Conservation (phyloP, 371 early-diverging fungal species). For the Mortierella sp. region DNA sequence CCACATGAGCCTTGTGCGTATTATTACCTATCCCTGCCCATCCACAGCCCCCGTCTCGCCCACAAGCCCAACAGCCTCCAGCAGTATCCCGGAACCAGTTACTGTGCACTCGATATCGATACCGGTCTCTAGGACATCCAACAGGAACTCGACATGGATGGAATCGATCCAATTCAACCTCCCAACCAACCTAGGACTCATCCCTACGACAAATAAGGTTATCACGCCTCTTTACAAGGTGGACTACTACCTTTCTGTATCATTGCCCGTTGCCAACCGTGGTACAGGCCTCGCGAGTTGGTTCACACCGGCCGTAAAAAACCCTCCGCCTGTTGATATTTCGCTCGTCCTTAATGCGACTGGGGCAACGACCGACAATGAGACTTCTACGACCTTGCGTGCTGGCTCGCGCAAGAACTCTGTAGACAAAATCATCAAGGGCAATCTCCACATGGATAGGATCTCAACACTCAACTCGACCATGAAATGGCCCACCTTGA, state of each 20-base stretch:
- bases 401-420: constrained; percentile 26
- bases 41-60: constrained; percentile 8
- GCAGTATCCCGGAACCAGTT: constrained; percentile 18
- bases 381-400: background rate
- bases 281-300: constrained; percentile 39
- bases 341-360: constrained; percentile 27
- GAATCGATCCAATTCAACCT: constrained; percentile 33
- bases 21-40: constrained; percentile 30
- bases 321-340: constrained; percentile 45
- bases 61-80: background rate
- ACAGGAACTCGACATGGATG: constrained; percentile 41
- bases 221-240: constrained; percentile 50
- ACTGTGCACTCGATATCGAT: constrained; percentile 36
- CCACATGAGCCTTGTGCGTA: constrained; percentile 36
- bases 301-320: constrained; percentile 37
- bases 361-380: background rate
- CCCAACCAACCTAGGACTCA: constrained; percentile 34
- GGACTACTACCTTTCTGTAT: constrained; percentile 45
- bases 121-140: constrained; percentile 27
- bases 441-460: constrained; percentile 35
- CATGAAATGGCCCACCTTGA: constrained; percentile 47
- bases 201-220: constrained; percentile 49
- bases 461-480: constrained; percentile 34
- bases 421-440: constrained; percentile 29
- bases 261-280: constrained; percentile 39